Conservation (phyloP, 371 early-diverging fungal species). For the Phascolomyces articulosus region DNA sequence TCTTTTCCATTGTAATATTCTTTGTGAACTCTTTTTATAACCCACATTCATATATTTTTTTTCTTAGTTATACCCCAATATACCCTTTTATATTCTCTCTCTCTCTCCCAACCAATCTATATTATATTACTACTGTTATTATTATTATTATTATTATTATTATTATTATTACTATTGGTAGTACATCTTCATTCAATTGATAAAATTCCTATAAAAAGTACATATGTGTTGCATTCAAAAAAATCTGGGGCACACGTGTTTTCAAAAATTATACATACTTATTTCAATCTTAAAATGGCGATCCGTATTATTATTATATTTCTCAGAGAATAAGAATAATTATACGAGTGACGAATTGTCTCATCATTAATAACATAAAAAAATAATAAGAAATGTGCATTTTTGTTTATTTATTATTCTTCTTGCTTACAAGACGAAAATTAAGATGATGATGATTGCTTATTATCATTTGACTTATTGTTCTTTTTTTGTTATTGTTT, state of each 20-base stretch:
- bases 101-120: not conserved
- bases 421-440: not conserved
- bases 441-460: not conserved
- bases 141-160: too few species aligned
- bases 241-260: constrained; percentile 4
- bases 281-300: not conserved
- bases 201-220: constrained; percentile 7
- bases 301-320: not conserved
- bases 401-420: too few species aligned
- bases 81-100: not conserved
- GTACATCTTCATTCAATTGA: constrained; percentile 1
- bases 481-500: not conserved
- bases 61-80: too few species aligned
- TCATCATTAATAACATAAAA: not conserved
- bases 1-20: not conserved
- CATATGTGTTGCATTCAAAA: not conserved
- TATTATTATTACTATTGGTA: not conserved
- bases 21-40: not conserved
- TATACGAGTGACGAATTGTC: not conserved
- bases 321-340: too few species aligned
- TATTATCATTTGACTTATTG: not conserved
- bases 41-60: not conserved
- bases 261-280: not conserved
- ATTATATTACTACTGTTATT: too few species aligned
- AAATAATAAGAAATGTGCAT: too few species aligned